These are phyloP conservation scores for Cudoniella acicularis DNA, from an alignment of 495 filamentous ascomycete species.

Conservation along the genomic window DNA sequence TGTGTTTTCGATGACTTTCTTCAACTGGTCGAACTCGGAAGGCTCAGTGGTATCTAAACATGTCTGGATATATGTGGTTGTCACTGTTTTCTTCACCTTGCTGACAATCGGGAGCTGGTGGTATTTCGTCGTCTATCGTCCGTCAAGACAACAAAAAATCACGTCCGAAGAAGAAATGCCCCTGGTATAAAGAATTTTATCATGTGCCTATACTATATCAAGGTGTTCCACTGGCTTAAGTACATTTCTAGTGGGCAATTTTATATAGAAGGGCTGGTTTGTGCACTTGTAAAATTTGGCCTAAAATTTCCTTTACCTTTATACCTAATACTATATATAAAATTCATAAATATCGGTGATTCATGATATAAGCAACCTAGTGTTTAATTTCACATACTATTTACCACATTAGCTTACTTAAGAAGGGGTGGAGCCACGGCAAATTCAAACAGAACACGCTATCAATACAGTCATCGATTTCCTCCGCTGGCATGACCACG, in stretches of 20 bases:
- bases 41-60: background rate
- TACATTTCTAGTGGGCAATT: background rate
- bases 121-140: slow-evolving; percentile 4
- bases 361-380: no score
- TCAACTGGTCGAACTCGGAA: slow-evolving; percentile 1
- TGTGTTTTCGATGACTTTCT: slow-evolving; percentile 4
- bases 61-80: slow-evolving; percentile 4
- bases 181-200: background rate
- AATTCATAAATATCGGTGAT: no score
- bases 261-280: background rate
- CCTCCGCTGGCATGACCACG: no score
- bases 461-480: no score
- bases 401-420: no score
- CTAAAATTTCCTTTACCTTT: background rate
- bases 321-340: background rate
- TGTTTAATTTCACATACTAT: no score
- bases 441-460: no score
- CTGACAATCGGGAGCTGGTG: background rate
- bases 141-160: background rate
- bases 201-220: background rate
- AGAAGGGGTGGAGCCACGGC: no score
- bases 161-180: background rate
- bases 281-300: background rate
- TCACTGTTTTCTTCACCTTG: background rate
- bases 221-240: background rate